A percentile compares a stretch with the other conserved stretches of the same genome.
These are phyloP conservation scores for Zymoseptoria crescenta DNA, from an alignment of 2,329 filamentous ascomycete genomes.

Conservation along the genomic window DNA sequence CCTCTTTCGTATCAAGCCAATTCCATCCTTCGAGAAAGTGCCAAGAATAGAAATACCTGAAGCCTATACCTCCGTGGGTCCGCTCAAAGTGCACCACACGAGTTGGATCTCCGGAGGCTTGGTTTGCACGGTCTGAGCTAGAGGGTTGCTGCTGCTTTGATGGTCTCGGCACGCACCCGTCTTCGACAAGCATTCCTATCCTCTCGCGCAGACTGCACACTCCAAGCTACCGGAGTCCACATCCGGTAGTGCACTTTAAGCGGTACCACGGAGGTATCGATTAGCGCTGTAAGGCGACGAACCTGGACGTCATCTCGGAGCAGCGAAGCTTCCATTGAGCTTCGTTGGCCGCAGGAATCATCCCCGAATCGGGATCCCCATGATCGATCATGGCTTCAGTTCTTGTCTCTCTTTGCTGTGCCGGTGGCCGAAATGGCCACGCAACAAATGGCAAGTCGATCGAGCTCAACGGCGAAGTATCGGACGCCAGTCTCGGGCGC, in stretches of 20 bases:
- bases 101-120: too few species aligned
- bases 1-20: background rate
- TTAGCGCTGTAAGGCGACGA: background rate
- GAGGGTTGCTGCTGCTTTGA: too few species aligned
- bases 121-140: too few species aligned
- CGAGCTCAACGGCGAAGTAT: background rate
- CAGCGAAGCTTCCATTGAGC: background rate
- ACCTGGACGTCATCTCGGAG: background rate
- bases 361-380: background rate
- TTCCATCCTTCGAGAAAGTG: background rate
- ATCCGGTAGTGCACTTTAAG: too few species aligned
- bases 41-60: background rate
- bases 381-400: background rate
- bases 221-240: too few species aligned
- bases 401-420: background rate
- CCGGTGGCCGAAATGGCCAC: background rate
- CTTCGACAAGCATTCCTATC: too few species aligned
- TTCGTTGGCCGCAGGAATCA: background rate
- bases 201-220: too few species aligned
- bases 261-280: too few species aligned
- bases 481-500: background rate
- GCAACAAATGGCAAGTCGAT: background rate
- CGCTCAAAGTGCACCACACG: too few species aligned
- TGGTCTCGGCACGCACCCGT: too few species aligned
- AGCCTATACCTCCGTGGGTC: too few species aligned